Percentiles rank a stretch among this genome's conserved stretches.
Evolutionary conservation across 2,329 filamentous ascomycete genomes (phyloP).

Genomic region (Aspergillus ruber): DNA sequence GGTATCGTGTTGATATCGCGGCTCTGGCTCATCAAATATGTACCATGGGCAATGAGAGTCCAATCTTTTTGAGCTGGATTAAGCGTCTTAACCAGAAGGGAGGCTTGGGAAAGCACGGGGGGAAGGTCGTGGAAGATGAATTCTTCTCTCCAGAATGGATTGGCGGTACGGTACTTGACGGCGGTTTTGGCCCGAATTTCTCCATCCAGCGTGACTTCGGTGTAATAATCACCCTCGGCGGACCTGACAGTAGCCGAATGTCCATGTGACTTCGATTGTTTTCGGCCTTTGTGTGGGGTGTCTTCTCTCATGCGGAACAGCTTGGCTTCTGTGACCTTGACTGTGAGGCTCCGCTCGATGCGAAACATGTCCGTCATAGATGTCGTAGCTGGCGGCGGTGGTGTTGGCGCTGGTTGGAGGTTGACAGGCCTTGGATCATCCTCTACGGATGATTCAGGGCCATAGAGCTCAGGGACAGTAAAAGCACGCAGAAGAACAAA

Average conservation of each 20-base stretch:
- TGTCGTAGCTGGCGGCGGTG: slow-evolving; percentile 17
- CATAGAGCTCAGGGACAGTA: slow-evolving; percentile 85
- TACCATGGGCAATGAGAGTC: slow-evolving; percentile 41
- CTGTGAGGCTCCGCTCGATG: slow-evolving; percentile 55
- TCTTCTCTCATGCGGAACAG: slow-evolving; percentile 36
- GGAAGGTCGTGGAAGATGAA: slow-evolving; percentile 43
- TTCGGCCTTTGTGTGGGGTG: slow-evolving; percentile 25
- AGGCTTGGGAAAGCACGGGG: slow-evolving; percentile 41
- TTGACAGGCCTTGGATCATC: slow-evolving; percentile 40
- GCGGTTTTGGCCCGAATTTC: slow-evolving; percentile 44
- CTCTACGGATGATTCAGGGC: slow-evolving; percentile 42
- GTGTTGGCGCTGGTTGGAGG: slow-evolving; percentile 11
- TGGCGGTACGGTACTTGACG: slow-evolving; percentile 40
- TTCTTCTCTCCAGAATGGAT: slow-evolving; percentile 46
- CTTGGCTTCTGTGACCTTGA: slow-evolving; percentile 58
- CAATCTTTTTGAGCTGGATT: slow-evolving; percentile 45
- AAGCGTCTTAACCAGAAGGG: slow-evolving; percentile 41
- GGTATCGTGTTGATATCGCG: slow-evolving; percentile 36
- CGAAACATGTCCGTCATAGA: slow-evolving; percentile 57
- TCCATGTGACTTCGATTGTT: slow-evolving; percentile 26
- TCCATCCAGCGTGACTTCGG: slow-evolving; percentile 44
- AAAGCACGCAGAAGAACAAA: slow-evolving; percentile 87
- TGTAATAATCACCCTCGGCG: slow-evolving; percentile 39
- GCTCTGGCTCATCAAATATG: slow-evolving; percentile 35
- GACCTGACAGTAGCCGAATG: slow-evolving; percentile 17